Percentiles rank a stretch among this genome's conserved stretches.
Evolutionary conservation across 345 rosid genomes (phyloP).

Genomic region (Noccaea caerulescens): DNA sequence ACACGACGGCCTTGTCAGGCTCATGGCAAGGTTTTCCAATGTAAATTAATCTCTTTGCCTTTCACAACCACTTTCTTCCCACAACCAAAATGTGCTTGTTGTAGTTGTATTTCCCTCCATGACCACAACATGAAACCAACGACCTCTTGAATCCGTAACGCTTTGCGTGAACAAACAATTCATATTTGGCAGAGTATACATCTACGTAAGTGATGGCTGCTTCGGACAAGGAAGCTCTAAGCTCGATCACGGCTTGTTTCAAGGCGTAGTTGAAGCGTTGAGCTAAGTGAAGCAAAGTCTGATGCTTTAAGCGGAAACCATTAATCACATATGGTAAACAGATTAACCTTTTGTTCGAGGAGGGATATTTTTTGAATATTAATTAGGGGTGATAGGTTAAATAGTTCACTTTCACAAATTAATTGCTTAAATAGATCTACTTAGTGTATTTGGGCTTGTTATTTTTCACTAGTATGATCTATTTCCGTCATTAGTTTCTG

Average conservation of each 20-base stretch:
- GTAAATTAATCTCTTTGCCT: constrained; percentile 56
- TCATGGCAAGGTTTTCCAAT: constrained; percentile 54
- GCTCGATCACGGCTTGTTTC: constrained; percentile 49
- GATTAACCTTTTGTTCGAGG: too few relatives aligned
- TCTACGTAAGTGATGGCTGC: constrained; percentile 66
- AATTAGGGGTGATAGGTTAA: too few relatives aligned
- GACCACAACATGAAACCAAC: constrained; percentile 72
- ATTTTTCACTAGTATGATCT: too few relatives aligned
- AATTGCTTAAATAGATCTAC: too few relatives aligned
- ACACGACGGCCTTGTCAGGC: constrained; percentile 41
- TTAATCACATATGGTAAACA: constrained; percentile 63
- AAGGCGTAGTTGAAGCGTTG: constrained; percentile 55
- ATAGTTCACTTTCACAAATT: too few relatives aligned
- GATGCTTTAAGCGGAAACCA: constrained; percentile 51
- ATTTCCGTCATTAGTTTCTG: too few relatives aligned
- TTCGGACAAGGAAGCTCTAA: constrained; percentile 50
- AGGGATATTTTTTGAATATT: too few relatives aligned
- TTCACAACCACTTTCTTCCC: constrained; percentile 50
- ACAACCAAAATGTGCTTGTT: constrained; percentile 54
- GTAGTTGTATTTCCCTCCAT: constrained; percentile 80
- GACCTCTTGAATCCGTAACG: constrained; percentile 64
- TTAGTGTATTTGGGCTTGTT: too few relatives aligned
- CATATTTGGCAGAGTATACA: constrained; percentile 59
- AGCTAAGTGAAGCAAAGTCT: constrained; percentile 63
- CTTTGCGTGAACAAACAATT: constrained; percentile 51